phyloP scores from a whole-genome alignment of 306 rosid species.

The Vigna angularis region DNA sequence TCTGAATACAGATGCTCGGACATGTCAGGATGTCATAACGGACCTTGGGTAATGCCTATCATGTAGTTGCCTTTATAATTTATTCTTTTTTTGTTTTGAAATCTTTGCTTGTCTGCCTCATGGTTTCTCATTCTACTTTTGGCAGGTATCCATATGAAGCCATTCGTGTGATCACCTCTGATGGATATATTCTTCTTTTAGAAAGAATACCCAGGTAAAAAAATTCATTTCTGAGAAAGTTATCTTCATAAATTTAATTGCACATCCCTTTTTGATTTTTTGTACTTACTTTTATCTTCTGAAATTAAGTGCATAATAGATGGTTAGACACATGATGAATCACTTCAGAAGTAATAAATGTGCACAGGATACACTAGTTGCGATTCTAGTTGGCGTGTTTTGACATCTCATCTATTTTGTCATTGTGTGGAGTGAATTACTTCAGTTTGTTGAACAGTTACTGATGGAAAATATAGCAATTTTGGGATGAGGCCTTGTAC shows the following conservation, averaged over 20 bases:
- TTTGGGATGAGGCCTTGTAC: background rate
- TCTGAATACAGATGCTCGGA: conserved; percentile 88
- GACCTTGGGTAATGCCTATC: conserved; percentile 78
- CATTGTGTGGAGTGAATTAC: conserved; percentile 9
- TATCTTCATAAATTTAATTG: conserved; percentile 22
- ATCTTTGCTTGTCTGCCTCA: conserved; percentile 23
- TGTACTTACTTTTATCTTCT: conserved; percentile 31
- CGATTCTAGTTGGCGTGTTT: conserved; percentile 16
- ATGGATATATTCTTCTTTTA: conserved; percentile 91
- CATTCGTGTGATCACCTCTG: conserved; percentile 79
- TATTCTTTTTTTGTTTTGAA: conserved; percentile 9
- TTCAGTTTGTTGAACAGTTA: conserved; percentile 10
- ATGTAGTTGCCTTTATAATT: conserved; percentile 25
- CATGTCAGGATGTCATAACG: conserved; percentile 95
- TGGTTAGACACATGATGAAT: conserved; percentile 17
- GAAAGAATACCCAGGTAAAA: conserved; percentile 94
- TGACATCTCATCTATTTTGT: conserved; percentile 35
- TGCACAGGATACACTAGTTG: background rate
- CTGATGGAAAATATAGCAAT: background rate
- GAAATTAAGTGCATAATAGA: background rate
- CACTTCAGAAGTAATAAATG: conserved; percentile 13
- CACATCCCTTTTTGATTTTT: conserved; percentile 25
- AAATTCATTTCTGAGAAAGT: background rate
- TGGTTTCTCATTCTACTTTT: conserved; percentile 34
- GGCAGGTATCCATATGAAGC: conserved; percentile 93